Evolutionary conservation across 495 filamentous ascomycete genomes (phyloP).

Genomic region (Trichoderma erinaceum): DNA sequence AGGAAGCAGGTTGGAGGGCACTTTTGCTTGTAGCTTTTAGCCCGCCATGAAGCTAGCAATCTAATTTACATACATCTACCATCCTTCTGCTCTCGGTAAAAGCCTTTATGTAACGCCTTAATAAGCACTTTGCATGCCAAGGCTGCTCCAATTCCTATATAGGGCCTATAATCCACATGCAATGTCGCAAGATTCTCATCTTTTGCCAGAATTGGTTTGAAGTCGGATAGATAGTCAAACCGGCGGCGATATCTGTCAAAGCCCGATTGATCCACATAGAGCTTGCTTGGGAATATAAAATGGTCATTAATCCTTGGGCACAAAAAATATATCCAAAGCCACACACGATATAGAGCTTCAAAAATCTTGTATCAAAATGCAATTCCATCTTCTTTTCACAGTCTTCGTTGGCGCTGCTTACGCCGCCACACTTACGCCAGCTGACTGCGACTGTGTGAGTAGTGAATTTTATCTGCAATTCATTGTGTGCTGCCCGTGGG

Average conservation of each 20-base stretch:
- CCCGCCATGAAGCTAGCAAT: no score
- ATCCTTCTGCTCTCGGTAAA: no score
- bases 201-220: background rate
- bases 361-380: background rate
- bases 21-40: no score
- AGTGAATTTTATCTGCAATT: no score
- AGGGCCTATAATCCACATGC: background rate
- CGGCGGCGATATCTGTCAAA: background rate
- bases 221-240: slow-evolving; percentile 1
- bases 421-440: background rate
- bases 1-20: no score
- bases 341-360: background rate
- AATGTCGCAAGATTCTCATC: background rate
- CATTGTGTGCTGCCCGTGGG: background rate
- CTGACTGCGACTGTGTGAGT: slow-evolving; percentile 3
- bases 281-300: background rate
- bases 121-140: no score
- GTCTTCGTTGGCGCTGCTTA: background rate
- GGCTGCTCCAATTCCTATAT: no score
- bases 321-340: background rate
- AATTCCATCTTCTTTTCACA: background rate
- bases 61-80: no score
- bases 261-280: background rate
- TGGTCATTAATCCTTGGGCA: background rate
- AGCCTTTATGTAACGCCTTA: no score